Evolutionary conservation across 176 grass and related monocot genomes (phyloP), one percentile per base, ranked within the genome.

Genomic region (Canna indica): DNA sequence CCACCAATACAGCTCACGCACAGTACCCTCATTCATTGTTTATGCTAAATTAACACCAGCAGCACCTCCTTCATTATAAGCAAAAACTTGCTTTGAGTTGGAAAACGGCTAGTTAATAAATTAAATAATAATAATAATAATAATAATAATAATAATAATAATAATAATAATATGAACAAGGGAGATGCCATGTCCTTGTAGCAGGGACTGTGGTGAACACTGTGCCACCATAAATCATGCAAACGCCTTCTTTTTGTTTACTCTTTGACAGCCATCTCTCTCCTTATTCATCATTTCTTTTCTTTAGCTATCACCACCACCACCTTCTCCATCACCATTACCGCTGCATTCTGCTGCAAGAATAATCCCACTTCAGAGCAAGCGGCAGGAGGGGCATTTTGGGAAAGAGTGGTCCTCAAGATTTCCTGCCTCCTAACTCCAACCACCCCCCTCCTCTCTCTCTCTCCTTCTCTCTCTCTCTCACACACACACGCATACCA

Each of bases 131-230:
- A 9, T 12, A 58, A 58, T 25, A 10, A 58, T 27, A 25, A 22
- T n/a, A 10, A n/a, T 50, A 50, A 50, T 16, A 18, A 18, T 50
- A 16, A 16, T 18, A 16, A 13, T 8, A 63, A 7, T 18, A 18
- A 33, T 63, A 63, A 30, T 63, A 5, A 33, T 34, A 32, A 31
- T 2, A 18, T 17, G 5, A 7, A 9, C 3, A 3, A 33, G 15
- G 22, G 35, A 66, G 63, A 66, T 66, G 63, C 63, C 63, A 38
- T 39, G 63, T 66, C 63, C 33, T 39, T 39, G 63, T 34, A 14
- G 35, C n/a, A 7, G 30, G 59, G 15, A 34, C 30, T 18, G 30
- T 18, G 30, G 59, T 63, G 59, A 63, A 34, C 29, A 0, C 59
- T 17, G 59, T 63, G 59, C 29, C 63, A 38, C 33, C 63, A 38